A percentile compares a stretch with the other conserved stretches of the same genome.
These are phyloP conservation scores for Apium graveolens DNA, from an alignment of 129 eudicot genomes.

Conservation along the genomic window DNA sequence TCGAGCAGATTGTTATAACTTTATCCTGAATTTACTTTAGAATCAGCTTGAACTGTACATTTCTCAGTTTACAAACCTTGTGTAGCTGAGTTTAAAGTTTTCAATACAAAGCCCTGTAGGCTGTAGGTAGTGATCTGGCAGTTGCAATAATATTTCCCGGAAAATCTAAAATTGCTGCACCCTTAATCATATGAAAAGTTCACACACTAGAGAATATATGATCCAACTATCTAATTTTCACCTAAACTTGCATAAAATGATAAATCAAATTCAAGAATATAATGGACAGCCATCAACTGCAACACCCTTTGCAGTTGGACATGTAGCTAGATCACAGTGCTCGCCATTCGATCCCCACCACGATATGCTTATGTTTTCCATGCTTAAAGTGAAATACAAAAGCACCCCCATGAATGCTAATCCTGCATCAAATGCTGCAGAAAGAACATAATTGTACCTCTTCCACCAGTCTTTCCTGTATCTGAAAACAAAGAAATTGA, in stretches of 20 bases:
- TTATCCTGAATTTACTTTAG: not conserved
- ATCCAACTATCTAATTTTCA: slow-evolving; percentile 10
- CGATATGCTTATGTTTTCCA: slow-evolving; percentile 23
- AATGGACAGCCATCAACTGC: slow-evolving; percentile 49
- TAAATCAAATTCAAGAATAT: slow-evolving; percentile 11
- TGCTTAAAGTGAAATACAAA: slow-evolving; percentile 42
- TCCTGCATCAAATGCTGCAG: slow-evolving; percentile 89
- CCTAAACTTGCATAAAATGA: not conserved
- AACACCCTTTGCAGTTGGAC: slow-evolving; percentile 70
- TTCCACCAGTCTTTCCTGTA: slow-evolving; percentile 77
- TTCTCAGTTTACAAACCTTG: not conserved
- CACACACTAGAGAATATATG: not conserved
- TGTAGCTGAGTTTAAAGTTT: not conserved
- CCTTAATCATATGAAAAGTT: not conserved
- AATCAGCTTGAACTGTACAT: not conserved
- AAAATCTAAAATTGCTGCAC: not conserved
- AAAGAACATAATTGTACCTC: slow-evolving; percentile 73
- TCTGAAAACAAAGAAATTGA: slow-evolving; percentile 65
- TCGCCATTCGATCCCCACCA: slow-evolving; percentile 77
- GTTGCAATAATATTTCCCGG: not conserved
- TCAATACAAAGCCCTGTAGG: not conserved
- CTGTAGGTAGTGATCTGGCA: not conserved
- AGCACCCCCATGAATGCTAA: slow-evolving; percentile 82
- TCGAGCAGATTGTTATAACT: not conserved
- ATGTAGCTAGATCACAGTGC: slow-evolving; percentile 54